Conservation (phyloP, 805 yeast genomes). For the Myxozyma monticola region DNA sequence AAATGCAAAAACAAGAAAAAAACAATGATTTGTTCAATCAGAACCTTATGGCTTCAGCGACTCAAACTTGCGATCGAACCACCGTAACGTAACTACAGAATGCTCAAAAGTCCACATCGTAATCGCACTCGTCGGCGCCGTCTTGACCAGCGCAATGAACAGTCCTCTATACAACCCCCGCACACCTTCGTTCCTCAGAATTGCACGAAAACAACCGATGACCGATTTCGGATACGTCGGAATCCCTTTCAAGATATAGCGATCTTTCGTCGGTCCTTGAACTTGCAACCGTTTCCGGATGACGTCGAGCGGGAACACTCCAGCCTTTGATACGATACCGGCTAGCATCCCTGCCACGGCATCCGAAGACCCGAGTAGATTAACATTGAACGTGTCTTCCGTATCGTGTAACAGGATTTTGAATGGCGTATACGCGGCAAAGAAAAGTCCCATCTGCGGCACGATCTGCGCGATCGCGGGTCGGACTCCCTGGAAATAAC, state of each 20-base stretch:
- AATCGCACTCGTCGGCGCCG: constrained; percentile 70
- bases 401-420: not conserved
- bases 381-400: not conserved
- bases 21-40: not conserved
- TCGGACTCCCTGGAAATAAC: constrained; percentile 51
- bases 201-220: constrained; percentile 39
- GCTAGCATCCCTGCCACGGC: constrained; percentile 71
- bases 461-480: constrained; percentile 63
- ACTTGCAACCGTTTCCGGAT: constrained; percentile 77
- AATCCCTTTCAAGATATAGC: constrained; percentile 3
- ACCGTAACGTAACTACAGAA: constrained; percentile 33
- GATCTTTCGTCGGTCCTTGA: constrained; percentile 39
- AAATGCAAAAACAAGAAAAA: not conserved
- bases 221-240: constrained; percentile 33
- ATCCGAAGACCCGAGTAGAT: constrained; percentile 40
- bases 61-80: constrained; percentile 12
- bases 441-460: constrained; percentile 71
- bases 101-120: constrained; percentile 66
- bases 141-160: constrained; percentile 66
- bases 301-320: constrained; percentile 84
- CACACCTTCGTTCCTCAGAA: constrained; percentile 59
- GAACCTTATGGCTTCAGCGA: not conserved
- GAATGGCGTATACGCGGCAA: constrained; percentile 30
- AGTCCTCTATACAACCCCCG: constrained; percentile 75
- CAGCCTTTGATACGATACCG: constrained; percentile 69